Conservation (phyloP, 2,329 filamentous ascomycete species). For the Alternaria gansuensis region DNA sequence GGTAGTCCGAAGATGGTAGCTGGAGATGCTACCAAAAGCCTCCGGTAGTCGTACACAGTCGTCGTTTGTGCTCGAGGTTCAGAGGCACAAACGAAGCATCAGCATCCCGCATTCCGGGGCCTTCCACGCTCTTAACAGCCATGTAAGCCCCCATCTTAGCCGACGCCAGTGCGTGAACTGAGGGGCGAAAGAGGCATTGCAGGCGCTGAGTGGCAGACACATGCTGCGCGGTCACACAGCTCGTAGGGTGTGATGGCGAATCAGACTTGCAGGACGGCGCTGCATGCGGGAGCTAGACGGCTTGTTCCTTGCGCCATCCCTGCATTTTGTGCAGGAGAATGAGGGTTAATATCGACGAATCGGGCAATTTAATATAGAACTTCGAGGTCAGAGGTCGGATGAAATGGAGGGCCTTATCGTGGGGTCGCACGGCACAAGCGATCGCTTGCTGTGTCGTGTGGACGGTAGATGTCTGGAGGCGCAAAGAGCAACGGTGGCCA, state of each 20-base stretch:
- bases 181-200: constrained; percentile 38
- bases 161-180: constrained; percentile 27
- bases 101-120: constrained; percentile 27
- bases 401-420: constrained; percentile 6
- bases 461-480: neutral
- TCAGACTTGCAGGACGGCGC: constrained; percentile 24
- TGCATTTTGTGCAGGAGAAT: constrained; percentile 17
- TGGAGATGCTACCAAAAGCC: constrained; percentile 11
- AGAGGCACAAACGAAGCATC: constrained; percentile 17
- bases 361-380: constrained; percentile 28
- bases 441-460: constrained; percentile 10
- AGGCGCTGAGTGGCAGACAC: constrained; percentile 47
- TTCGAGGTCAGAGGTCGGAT: constrained; percentile 12
- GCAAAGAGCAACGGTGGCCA: neutral
- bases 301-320: constrained; percentile 28
- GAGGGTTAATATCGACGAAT: constrained; percentile 28
- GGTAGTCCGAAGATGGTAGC: constrained; percentile 3
- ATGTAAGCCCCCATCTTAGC: constrained; percentile 30
- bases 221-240: constrained; percentile 44
- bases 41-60: constrained; percentile 22
- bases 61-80: constrained; percentile 17
- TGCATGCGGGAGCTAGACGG: constrained; percentile 29
- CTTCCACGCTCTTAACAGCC: constrained; percentile 36
- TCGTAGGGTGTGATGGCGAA: constrained; percentile 36
- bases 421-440: constrained; percentile 18